Evolutionary conservation across 2,329 filamentous ascomycete genomes (phyloP).

Genomic region (Epichloe glyceriae): DNA sequence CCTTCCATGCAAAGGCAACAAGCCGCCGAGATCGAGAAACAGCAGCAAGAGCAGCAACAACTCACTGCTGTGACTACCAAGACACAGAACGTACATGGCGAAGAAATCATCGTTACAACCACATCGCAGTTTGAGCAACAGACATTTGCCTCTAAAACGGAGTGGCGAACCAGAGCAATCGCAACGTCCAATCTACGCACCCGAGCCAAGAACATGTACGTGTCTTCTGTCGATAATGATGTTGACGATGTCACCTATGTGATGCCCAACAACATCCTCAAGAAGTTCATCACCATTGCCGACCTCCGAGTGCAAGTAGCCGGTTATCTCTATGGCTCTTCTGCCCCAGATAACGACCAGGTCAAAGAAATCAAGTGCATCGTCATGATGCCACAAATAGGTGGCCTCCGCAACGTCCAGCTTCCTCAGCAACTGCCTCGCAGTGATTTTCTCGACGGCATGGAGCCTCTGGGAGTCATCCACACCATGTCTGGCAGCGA

Average conservation of each 20-base stretch:
- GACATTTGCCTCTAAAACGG: constrained; percentile 95
- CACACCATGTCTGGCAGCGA: constrained; percentile 94
- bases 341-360: constrained; percentile 85
- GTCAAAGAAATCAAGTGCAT: constrained; percentile 96
- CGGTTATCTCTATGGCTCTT: constrained; percentile 86
- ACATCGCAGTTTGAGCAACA: constrained; percentile 97
- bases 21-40: constrained; percentile 96
- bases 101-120: constrained; percentile 96
- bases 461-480: constrained; percentile 89
- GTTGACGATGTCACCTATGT: constrained; percentile 90
- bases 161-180: constrained; percentile 94
- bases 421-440: constrained; percentile 81
- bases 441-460: constrained; percentile 72
- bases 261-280: constrained; percentile 98
- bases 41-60: constrained; percentile 92
- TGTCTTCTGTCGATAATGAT: constrained; percentile 87
- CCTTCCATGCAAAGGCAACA: constrained; percentile 97
- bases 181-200: constrained; percentile 92
- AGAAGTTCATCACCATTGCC: constrained; percentile 94
- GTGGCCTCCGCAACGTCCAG: constrained; percentile 82
- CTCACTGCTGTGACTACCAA: constrained; percentile 95
- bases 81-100: constrained; percentile 91
- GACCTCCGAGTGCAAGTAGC: constrained; percentile 94
- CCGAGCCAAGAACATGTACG: constrained; percentile 94
- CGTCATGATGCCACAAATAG: constrained; percentile 94